A percentile compares a stretch with the other conserved stretches of the same genome.
Evolutionary conservation across 2,329 filamentous ascomycete species (phyloP).

Genomic region (Claviceps quebecensis): DNA sequence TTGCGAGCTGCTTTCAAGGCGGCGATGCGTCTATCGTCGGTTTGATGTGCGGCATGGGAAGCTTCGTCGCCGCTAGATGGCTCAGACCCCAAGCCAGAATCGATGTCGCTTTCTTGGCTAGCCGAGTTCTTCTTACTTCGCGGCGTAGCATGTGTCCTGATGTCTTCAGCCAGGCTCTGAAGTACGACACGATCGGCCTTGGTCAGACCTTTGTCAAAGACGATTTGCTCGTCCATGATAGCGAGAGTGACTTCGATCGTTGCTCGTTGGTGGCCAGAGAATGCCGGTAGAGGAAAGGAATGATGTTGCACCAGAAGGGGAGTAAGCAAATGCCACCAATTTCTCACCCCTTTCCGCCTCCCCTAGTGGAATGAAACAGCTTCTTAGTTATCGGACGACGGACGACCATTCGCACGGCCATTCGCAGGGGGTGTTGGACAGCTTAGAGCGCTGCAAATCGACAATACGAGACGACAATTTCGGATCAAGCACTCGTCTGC

Average conservation of each 20-base stretch:
- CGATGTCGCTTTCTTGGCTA: conserved; percentile 1
- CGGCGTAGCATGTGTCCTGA: conserved; percentile 9
- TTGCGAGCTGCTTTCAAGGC: conserved; percentile 28
- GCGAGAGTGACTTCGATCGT: neutral
- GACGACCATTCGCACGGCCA: too few species aligned
- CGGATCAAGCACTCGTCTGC: too few species aligned
- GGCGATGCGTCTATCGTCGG: conserved; percentile 13
- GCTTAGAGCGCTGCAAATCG: too few species aligned
- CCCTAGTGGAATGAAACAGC: too few species aligned
- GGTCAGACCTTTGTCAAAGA: conserved; percentile 26
- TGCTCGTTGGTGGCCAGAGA: neutral
- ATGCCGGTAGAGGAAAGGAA: neutral
- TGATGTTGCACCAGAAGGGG: neutral
- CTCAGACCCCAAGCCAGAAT: conserved; percentile 7
- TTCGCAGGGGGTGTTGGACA: too few species aligned
- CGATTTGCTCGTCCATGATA: conserved; percentile 15
- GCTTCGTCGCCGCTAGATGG: conserved; percentile 2
- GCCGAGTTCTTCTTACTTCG: neutral
- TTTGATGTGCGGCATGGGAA: neutral
- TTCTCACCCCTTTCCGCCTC: too few species aligned
- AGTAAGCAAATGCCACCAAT: neutral
- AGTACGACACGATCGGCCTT: conserved; percentile 27
- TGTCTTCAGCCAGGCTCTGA: conserved; percentile 25
- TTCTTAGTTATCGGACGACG: too few species aligned
- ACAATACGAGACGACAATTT: too few species aligned